Evolutionary conservation across 75 land plant genomes (phyloP).

Genomic region (Isoetes taiwanensis): DNA sequence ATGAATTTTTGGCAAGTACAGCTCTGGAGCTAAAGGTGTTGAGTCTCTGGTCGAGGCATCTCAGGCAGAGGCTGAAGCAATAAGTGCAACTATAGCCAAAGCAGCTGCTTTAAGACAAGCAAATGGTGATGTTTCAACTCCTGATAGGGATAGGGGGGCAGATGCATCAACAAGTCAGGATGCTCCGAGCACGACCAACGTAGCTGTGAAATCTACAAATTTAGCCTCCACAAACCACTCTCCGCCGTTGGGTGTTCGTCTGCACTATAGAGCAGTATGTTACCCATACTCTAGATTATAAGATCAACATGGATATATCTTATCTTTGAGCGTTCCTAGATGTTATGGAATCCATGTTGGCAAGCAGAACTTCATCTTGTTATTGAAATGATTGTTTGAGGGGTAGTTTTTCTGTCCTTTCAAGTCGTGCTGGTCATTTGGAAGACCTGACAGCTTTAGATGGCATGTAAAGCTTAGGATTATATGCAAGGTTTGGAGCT

Average conservation of each 20-base stretch:
- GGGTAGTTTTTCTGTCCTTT: not conserved
- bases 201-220: conserved; percentile 17
- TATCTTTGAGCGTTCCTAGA: not conserved
- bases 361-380: not conserved
- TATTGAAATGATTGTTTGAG: not conserved
- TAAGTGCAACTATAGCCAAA: conserved; percentile 46
- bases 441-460: too few species aligned
- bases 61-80: conserved; percentile 83
- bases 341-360: not conserved
- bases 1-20: not conserved
- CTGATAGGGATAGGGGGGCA: conserved; percentile 4
- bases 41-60: conserved; percentile 57
- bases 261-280: conserved; percentile 77
- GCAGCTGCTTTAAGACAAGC: conserved; percentile 27
- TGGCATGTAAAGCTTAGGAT: too few species aligned
- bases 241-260: conserved; percentile 47
- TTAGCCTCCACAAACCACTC: conserved; percentile 7
- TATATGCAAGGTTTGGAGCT: too few species aligned
- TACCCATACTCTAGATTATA: not conserved
- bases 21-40: conserved; percentile 22
- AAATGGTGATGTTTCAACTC: conserved; percentile 14
- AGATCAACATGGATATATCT: not conserved
- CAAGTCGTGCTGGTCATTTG: not conserved
- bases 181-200: conserved; percentile 16
- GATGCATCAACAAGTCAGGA: conserved; percentile 14